phyloP scores from a whole-genome alignment of 2,329 filamentous ascomycete genomes.

The Penicillium frequentans region DNA sequence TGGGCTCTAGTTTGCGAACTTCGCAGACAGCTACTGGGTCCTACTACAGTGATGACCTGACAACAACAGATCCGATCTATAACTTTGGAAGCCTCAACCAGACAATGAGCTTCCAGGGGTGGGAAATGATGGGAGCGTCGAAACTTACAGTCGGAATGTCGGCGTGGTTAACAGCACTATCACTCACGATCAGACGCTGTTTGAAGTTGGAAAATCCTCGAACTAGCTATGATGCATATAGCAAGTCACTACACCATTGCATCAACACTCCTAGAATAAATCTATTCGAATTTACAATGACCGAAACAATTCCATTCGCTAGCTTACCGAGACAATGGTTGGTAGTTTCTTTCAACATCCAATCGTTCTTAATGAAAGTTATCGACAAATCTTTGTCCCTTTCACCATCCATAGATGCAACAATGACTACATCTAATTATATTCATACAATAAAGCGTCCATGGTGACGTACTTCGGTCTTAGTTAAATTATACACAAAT shows the following conservation, averaged over 20 bases:
- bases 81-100: not conserved
- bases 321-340: not conserved
- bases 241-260: not conserved
- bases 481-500: not conserved
- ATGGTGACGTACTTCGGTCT: not conserved
- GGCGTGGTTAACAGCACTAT: not conserved
- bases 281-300: not conserved
- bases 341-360: not conserved
- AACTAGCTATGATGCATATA: not conserved
- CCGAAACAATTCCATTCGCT: not conserved
- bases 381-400: not conserved
- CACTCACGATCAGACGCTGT: not conserved
- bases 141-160: not conserved
- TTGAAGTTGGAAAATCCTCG: not conserved
- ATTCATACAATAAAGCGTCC: not conserved
- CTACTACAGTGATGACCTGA: not conserved
- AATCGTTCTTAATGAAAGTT: not conserved
- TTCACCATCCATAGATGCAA: not conserved
- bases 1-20: not conserved
- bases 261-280: not conserved
- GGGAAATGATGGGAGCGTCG: not conserved
- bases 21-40: not conserved
- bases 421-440: not conserved
- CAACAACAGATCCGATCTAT: not conserved
- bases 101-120: not conserved